Base-by-base conservation (phyloP, 83 land plant species). In the Picea engelmannii region DNA sequence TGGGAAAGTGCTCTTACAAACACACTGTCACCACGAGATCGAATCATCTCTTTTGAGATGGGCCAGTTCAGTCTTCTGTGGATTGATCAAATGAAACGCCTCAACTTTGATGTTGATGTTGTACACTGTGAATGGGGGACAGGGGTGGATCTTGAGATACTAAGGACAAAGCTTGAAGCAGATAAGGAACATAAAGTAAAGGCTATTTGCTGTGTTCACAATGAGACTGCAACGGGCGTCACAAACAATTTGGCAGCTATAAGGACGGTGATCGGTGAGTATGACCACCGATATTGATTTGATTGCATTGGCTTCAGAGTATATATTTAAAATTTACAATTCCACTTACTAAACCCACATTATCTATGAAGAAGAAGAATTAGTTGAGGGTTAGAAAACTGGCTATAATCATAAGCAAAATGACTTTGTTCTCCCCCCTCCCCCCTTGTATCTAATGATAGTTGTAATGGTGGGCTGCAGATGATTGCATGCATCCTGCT, bases 171-270 rank as follows among this genome's bases (percentile, higher is more conserved):
- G 82, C 84, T 95, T 38, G 89, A 91, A 78, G 76, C 85, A 15
- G 99, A 96, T 66, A 80, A 79, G 63, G 76, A 85, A 13, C 98
- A 96, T 68, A 84, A 91, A 18, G 91, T 96, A 61, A 96, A 95
- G 87, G 99, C 99, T 21, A 76, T 96, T 64, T 93, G 96, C 78
- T 84, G 91, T 82, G 99, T 96, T 70, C 99, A 96, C 87, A 96
- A 96, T 76, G 99, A 95, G 86, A 96, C 99, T n/a, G 95, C 99
- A 79, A 96, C 99, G 23, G 98, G 99, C 21, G 99, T 96, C 65
- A 96, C 99, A 85, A 96, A 96, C 79, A 89, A 95, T 79, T 84
- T 96, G 85, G 78, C 89, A 61, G 77, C 85, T 61, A 92, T 96
- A 2, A 87, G 99, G 68, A 86, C 71, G 81, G 77, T 96, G 12